Evolutionary conservation across 805 yeast species (phyloP).

Genomic region (Saturnispora mendoncae): DNA sequence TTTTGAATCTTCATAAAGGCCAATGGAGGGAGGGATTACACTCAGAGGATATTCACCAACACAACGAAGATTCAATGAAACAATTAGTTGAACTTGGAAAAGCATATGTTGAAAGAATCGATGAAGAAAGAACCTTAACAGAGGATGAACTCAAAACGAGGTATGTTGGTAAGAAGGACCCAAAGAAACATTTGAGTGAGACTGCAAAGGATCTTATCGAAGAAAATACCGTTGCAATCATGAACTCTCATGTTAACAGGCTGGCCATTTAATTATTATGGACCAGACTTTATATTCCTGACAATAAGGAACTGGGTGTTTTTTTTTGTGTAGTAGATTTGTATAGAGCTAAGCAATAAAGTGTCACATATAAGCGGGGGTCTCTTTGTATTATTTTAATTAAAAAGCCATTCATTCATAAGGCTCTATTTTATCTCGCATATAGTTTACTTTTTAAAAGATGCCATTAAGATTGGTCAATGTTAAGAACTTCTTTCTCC

Average conservation of each 20-base stretch:
- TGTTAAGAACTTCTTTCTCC: too few relatives aligned
- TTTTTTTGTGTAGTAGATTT: too few relatives aligned
- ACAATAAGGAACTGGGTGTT: too few relatives aligned
- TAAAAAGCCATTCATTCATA: too few relatives aligned
- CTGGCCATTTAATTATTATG: conserved; percentile 62
- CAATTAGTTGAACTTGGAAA: conserved; percentile 84
- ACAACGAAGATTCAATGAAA: conserved; percentile 63
- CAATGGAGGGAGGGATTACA: conserved; percentile 92
- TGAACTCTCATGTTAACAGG: conserved; percentile 84
- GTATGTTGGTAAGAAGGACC: conserved; percentile 97
- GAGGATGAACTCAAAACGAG: conserved; percentile 90
- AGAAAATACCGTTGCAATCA: conserved; percentile 77
- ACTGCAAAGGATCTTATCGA: conserved; percentile 82
- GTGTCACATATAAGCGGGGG: too few relatives aligned
- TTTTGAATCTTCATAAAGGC: conserved; percentile 85
- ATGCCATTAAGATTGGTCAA: too few relatives aligned
- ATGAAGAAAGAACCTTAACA: conserved; percentile 81
- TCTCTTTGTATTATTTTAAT: too few relatives aligned
- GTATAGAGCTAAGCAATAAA: too few relatives aligned
- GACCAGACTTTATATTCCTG: neutral
- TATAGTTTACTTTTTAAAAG: too few relatives aligned
- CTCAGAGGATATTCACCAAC: conserved; percentile 73
- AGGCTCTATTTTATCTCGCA: too few relatives aligned
- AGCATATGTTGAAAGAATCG: conserved; percentile 79
- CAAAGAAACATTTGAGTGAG: conserved; percentile 90